A percentile compares a stretch with the other conserved stretches of the same genome.
Conservation (phyloP, 805 yeast genomes). For the Wickerhamiella azyma region DNA sequence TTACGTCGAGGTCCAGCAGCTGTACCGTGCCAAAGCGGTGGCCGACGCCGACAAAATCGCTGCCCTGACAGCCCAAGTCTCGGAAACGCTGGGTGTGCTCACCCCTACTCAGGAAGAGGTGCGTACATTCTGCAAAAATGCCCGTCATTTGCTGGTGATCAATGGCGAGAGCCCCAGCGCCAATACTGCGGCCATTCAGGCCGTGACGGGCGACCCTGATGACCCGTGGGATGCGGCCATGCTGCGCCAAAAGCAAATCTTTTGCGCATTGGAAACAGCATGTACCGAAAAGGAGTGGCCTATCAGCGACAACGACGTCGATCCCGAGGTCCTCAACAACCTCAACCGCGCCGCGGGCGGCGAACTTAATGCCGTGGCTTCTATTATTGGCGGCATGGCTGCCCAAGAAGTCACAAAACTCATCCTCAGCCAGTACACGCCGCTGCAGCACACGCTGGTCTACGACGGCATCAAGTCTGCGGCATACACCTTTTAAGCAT, state of each 20-base stretch:
- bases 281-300: constrained; percentile 10
- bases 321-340: constrained; percentile 3
- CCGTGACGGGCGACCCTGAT: background rate
- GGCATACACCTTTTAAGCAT: constrained; percentile 1
- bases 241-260: constrained; percentile 20
- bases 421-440: constrained; percentile 66
- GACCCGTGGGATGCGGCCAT: background rate
- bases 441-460: constrained; percentile 53
- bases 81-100: background rate
- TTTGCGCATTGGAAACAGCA: constrained; percentile 5
- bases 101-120: constrained; percentile 24
- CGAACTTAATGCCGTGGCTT: constrained; percentile 43
- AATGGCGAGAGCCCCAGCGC: constrained; percentile 26
- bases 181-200: constrained; percentile 16
- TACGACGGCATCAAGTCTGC: constrained; percentile 48
- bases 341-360: constrained; percentile 26
- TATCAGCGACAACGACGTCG: background rate
- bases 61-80: background rate
- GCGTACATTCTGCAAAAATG: constrained; percentile 47
- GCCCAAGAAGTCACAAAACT: constrained; percentile 73
- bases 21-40: constrained; percentile 44
- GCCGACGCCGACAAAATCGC: constrained; percentile 29
- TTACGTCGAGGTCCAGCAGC: constrained; percentile 42
- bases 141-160: constrained; percentile 29
- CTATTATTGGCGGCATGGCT: constrained; percentile 72